phyloP scores from a whole-genome alignment of 306 rosid species.

The Prunus davidiana region DNA sequence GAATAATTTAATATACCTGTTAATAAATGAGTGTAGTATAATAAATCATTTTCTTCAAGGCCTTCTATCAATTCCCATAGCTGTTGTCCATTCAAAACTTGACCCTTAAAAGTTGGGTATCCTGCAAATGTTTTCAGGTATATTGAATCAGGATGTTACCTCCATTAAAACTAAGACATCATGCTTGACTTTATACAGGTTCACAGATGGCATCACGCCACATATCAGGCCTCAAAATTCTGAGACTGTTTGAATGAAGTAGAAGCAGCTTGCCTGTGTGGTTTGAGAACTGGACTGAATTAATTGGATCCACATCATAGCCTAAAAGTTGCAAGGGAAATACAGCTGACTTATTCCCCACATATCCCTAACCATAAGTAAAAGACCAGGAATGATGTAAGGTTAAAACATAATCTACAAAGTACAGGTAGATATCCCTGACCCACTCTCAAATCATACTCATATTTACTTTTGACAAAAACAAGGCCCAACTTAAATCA shows the following conservation, averaged over 20 bases:
- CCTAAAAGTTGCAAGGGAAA: constrained; percentile 85
- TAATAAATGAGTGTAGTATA: constrained; percentile 79
- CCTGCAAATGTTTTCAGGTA: constrained; percentile 49
- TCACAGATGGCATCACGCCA: constrained; percentile 44
- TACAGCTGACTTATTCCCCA: constrained; percentile 85
- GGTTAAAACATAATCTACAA: neutral
- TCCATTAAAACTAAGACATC: constrained; percentile 24
- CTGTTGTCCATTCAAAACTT: constrained; percentile 77
- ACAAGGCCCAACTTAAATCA: neutral
- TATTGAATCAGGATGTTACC: constrained; percentile 30
- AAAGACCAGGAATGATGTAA: constrained; percentile 5
- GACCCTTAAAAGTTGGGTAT: constrained; percentile 84
- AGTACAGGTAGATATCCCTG: neutral
- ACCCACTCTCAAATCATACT: neutral
- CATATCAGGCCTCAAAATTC: constrained; percentile 43
- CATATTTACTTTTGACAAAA: neutral
- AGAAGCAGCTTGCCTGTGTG: constrained; percentile 84
- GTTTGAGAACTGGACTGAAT: constrained; percentile 88
- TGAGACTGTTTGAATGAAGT: constrained; percentile 40
- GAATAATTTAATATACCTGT: constrained; percentile 44
- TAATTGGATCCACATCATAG: constrained; percentile 86
- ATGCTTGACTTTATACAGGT: constrained; percentile 26
- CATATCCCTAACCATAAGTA: constrained; percentile 58
- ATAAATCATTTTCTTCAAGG: constrained; percentile 66
- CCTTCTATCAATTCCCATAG: constrained; percentile 75